Base-by-base conservation (phyloP, 306 rosid genomes). In the Quercus cerris region DNA sequence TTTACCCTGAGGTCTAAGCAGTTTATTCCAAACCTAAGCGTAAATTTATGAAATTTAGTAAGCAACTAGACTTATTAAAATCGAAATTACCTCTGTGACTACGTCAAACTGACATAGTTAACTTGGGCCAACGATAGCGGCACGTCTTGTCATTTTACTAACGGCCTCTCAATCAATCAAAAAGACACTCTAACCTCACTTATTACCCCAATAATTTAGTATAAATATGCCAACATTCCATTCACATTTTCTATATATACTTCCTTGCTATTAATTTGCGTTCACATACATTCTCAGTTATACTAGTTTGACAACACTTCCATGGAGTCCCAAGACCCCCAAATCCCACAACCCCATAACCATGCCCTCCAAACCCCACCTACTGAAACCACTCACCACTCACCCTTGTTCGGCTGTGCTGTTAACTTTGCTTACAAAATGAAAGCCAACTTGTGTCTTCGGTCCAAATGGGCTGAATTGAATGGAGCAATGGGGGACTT, bases 401-500 rank as follows among this genome's bases (percentile, higher is more conserved):
- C 12, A 9, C 51, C 79, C 3, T 10, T 55, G 6, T 38, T 76
- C 70, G 18, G 49, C 68, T 82, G 79, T 55, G 51, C 82, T 13
- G 19, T 84, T 63, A 86, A 35, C 4, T 1, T 82, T 4, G 44
- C 77, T 0, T 79, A 81, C 23, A 82, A 81, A 81, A 13, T 90
- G 23, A 90, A 85, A 78, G 46, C 30, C 77, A 92, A 92, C 77
- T 59, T 92, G 44, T 9, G 81, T 11, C 73, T 92, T 73, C 80
- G 71, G 25, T 92, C 97, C 35, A 87, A 87, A 71, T 92, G 90
- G 91, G 80, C 91, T 0, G 97, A 92, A 23, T 54, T 93, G 5
- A 93, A 90, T 70, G 96, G 97, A 6, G 97, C 97, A 71, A 89
- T 90, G 94, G 95, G 97, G 1, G 95, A 93, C 82, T 83, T 93